Percentiles rank a stretch among this genome's conserved stretches.
These are phyloP conservation scores for Cephaloascus fragrans DNA, from an alignment of 805 yeast species.

Conservation along the genomic window DNA sequence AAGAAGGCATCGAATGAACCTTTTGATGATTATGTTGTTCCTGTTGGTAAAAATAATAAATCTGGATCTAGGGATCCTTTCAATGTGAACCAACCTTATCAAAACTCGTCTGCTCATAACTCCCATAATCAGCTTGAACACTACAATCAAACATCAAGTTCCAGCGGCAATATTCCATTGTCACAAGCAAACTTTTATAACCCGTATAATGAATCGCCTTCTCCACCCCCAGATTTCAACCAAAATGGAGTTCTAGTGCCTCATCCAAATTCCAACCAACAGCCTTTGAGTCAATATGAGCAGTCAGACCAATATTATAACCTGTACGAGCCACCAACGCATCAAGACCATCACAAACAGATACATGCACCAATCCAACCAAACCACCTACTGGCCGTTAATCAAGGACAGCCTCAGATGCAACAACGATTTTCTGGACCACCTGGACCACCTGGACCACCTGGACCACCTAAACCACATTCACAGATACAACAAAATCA, in stretches of 20 bases:
- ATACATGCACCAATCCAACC: too few species aligned
- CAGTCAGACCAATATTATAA: slow-evolving; percentile 3
- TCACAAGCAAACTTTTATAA: not conserved
- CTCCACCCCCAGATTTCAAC: slow-evolving; percentile 3
- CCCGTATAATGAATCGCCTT: not conserved
- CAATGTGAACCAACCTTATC: not conserved
- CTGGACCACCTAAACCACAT: slow-evolving; percentile 5
- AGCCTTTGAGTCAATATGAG: not conserved
- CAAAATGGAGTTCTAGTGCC: too few species aligned
- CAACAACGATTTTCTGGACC: too few species aligned
- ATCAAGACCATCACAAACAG: too few species aligned
- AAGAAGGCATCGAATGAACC: slow-evolving; percentile 12
- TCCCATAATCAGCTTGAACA: not conserved
- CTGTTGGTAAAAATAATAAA: slow-evolving; percentile 6
- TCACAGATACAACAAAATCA: slow-evolving; percentile 15
- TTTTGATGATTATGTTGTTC: slow-evolving; percentile 14
- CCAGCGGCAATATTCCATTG: not conserved
- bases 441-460: slow-evolving; percentile 5
- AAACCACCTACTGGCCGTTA: not conserved
- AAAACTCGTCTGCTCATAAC: too few species aligned
- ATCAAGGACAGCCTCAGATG: too few species aligned
- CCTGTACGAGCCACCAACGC: not conserved
- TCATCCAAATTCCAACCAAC: not conserved
- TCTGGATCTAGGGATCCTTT: not conserved
- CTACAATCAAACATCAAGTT: not conserved